Evolutionary conservation across 208 protist genomes (phyloP).

Genomic region (Leishmania braziliensis): DNA sequence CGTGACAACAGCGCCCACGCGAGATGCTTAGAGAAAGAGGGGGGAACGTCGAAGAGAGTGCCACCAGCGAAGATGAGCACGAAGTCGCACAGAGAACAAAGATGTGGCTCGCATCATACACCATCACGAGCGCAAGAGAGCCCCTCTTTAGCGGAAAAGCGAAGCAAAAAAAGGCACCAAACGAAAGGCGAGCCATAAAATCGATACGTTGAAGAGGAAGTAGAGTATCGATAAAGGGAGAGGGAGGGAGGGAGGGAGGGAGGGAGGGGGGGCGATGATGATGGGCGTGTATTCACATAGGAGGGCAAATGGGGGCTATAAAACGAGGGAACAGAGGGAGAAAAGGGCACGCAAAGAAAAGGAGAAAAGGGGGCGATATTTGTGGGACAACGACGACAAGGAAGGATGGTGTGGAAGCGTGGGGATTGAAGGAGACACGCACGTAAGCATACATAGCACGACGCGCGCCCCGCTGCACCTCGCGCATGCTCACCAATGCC

Average conservation of each 20-base stretch:
- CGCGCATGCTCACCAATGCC: background rate
- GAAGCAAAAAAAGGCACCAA: background rate
- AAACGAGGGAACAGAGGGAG: background rate
- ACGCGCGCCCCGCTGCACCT: background rate
- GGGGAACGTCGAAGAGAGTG: background rate
- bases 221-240: background rate
- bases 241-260: background rate
- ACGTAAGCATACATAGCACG: slow-evolving; percentile 1
- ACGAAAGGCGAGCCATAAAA: background rate
- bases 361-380: background rate
- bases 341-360: background rate
- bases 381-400: background rate
- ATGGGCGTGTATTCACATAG: background rate
- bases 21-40: background rate
- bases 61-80: background rate
- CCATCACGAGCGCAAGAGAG: background rate
- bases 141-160: background rate
- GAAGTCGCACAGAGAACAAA: no score
- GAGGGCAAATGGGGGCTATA: background rate
- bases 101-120: background rate
- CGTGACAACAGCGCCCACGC: no score
- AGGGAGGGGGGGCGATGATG: background rate
- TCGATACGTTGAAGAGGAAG: background rate
- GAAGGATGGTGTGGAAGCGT: background rate
- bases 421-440: background rate